Evolutionary conservation across 164 flowering plant species (phyloP).

Genomic region (Malania oleifera): DNA sequence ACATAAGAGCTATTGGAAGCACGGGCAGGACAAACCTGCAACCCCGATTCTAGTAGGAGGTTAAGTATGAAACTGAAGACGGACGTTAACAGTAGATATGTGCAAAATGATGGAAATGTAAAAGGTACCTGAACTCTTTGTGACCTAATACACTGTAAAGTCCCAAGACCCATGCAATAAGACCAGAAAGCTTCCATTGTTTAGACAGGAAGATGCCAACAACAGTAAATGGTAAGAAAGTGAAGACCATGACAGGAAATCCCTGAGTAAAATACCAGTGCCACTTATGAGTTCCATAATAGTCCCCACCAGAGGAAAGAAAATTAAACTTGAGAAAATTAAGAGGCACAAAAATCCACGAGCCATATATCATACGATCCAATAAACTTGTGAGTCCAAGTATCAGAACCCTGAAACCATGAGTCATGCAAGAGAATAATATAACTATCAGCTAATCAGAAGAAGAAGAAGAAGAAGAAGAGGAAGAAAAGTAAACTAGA

Average conservation of each 20-base stretch:
- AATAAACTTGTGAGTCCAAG: slow-evolving; percentile 50
- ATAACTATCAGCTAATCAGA: not conserved
- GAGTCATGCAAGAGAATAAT: slow-evolving; percentile 5
- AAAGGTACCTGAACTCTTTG: slow-evolving; percentile 84
- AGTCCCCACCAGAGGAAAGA: slow-evolving; percentile 89
- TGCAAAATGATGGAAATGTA: not conserved
- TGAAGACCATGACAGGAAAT: slow-evolving; percentile 71
- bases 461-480: not conserved
- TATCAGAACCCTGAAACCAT: slow-evolving; percentile 55
- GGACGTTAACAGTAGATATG: not conserved
- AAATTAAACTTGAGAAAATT: slow-evolving; percentile 90
- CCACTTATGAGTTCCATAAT: slow-evolving; percentile 92
- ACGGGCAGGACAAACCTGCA: slow-evolving; percentile 91
- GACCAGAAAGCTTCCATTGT: slow-evolving; percentile 70
- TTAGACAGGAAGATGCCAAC: slow-evolving; percentile 57
- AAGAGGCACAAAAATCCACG: slow-evolving; percentile 81
- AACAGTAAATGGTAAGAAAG: slow-evolving; percentile 64
- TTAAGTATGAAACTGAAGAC: not conserved
- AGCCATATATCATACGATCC: slow-evolving; percentile 76
- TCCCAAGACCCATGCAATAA: slow-evolving; percentile 74
- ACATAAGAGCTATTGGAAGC: slow-evolving; percentile 84
- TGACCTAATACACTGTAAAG: slow-evolving; percentile 84
- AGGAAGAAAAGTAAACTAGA: not conserved
- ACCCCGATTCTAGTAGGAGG: slow-evolving; percentile 18
- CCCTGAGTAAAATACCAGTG: slow-evolving; percentile 96